Conservation (phyloP, 1,284 basidiomycete genomes). For the Agroathelia rolfsii region DNA sequence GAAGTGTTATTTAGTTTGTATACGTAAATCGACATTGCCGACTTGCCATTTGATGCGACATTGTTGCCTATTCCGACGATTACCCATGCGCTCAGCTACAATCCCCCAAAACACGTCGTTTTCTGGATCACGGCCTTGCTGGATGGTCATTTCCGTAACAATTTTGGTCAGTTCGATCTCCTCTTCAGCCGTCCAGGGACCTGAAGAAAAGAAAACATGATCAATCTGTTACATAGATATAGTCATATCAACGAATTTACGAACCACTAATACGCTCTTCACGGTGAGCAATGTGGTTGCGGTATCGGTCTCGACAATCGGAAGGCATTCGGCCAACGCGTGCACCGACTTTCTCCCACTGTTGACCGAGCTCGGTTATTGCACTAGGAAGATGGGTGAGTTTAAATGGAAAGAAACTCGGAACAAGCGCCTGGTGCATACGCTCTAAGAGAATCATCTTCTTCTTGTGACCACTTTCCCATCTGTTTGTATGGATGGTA, state of each 20-base stretch:
- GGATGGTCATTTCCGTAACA: constrained; percentile 60
- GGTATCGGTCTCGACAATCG: constrained; percentile 78
- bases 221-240: constrained; percentile 3
- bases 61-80: constrained; percentile 64
- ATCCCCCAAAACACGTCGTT: constrained; percentile 75
- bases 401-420: constrained; percentile 1
- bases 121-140: constrained; percentile 59
- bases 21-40: constrained; percentile 1
- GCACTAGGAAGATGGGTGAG: constrained; percentile 32
- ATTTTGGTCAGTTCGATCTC: constrained; percentile 62
- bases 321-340: constrained; percentile 62
- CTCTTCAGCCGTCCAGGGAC: constrained; percentile 64
- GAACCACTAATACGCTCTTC: constrained; percentile 43
- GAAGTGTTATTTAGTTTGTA: constrained; percentile 6
- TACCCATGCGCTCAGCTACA: constrained; percentile 68
- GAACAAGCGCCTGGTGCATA: constrained; percentile 23
- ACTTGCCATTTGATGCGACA: constrained; percentile 76
- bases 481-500: constrained; percentile 58
- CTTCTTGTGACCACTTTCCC: constrained; percentile 60
- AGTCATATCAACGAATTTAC: constrained; percentile 12
- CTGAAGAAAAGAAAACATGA: constrained; percentile 19
- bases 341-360: constrained; percentile 68
- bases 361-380: constrained; percentile 56
- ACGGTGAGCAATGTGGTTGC: constrained; percentile 62
- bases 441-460: constrained; percentile 60